Evolutionary conservation across 495 filamentous ascomycete species (phyloP).

Genomic region (Lichina pygmaea): DNA sequence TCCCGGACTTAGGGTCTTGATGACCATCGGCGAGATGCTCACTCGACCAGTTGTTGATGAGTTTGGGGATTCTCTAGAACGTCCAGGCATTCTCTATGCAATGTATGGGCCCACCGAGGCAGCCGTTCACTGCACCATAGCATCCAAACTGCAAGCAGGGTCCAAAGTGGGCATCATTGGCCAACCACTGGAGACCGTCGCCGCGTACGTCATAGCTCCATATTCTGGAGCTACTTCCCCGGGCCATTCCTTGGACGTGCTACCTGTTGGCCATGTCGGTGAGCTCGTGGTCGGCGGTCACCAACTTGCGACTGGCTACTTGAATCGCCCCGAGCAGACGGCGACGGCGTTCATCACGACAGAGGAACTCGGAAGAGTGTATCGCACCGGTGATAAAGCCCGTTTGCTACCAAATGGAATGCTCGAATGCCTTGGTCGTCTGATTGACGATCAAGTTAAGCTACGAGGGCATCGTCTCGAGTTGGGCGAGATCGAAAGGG

Average conservation of each 20-base stretch:
- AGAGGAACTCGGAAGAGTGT: slow-evolving; percentile 28
- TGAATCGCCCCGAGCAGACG: slow-evolving; percentile 61
- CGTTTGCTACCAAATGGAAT: slow-evolving; percentile 36
- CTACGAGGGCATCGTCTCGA: slow-evolving; percentile 60
- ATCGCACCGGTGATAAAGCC: slow-evolving; percentile 70
- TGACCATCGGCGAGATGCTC: slow-evolving; percentile 79
- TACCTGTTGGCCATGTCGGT: slow-evolving; percentile 40
- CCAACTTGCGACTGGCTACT: slow-evolving; percentile 55
- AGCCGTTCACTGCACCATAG: slow-evolving; percentile 47
- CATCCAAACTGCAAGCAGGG: slow-evolving; percentile 16
- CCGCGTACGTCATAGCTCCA: slow-evolving; percentile 33
- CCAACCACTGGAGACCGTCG: slow-evolving; percentile 45
- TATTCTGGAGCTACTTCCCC: slow-evolving; percentile 9
- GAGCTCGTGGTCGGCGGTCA: slow-evolving; percentile 63
- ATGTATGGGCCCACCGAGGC: slow-evolving; percentile 83
- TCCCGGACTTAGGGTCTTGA: slow-evolving; percentile 30
- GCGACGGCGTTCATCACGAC: slow-evolving; percentile 35
- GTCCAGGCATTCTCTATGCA: slow-evolving; percentile 33
- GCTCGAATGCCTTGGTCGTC: slow-evolving; percentile 61
- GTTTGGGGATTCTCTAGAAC: slow-evolving; percentile 24
- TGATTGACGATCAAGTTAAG: slow-evolving; percentile 56
- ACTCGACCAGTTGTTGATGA: slow-evolving; percentile 41
- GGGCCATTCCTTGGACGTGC: slow-evolving; percentile 15
- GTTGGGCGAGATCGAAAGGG: slow-evolving; percentile 59
- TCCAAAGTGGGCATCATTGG: slow-evolving; percentile 41